Evolutionary conservation across 129 eudicot species (phyloP).

Genomic region (Pulicaria dysenterica): DNA sequence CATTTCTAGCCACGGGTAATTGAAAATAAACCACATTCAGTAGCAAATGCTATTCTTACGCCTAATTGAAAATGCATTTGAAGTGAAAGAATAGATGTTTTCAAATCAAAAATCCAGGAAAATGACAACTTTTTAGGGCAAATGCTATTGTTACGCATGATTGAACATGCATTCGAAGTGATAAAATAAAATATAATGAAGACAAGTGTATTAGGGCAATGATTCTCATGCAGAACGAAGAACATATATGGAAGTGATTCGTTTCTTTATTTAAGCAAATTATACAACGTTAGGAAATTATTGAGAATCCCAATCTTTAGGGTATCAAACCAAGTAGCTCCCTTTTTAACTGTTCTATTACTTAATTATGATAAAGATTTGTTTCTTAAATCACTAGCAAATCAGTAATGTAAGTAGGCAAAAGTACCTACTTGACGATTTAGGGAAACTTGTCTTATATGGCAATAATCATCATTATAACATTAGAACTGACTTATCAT

Average conservation of each 20-base stretch:
- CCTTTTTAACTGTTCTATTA: constrained; percentile 15
- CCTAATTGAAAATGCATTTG: background rate
- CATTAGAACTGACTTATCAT: constrained; percentile 25
- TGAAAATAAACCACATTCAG: too few relatives aligned
- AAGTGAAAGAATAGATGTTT: background rate
- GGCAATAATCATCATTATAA: constrained; percentile 11
- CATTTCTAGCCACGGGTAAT: too few relatives aligned
- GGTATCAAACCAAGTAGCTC: constrained; percentile 10
- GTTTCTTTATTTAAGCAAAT: background rate
- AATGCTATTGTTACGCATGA: background rate
- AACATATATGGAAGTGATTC: background rate
- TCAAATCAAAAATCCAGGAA: background rate
- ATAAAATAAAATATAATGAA: too few relatives aligned
- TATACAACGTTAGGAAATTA: too few relatives aligned
- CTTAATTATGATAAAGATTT: constrained; percentile 6
- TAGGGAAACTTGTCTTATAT: constrained; percentile 4
- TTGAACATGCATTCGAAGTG: too few relatives aligned
- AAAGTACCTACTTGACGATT: background rate
- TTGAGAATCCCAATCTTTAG: constrained; percentile 13
- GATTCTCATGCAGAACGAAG: constrained; percentile 8
- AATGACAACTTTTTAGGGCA: background rate
- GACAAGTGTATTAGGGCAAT: background rate
- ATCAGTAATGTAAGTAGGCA: background rate
- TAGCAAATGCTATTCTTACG: too few relatives aligned
- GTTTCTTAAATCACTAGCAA: background rate